Evolutionary conservation across 805 yeast species (phyloP).

Genomic region (Candida cerambycidarum): DNA sequence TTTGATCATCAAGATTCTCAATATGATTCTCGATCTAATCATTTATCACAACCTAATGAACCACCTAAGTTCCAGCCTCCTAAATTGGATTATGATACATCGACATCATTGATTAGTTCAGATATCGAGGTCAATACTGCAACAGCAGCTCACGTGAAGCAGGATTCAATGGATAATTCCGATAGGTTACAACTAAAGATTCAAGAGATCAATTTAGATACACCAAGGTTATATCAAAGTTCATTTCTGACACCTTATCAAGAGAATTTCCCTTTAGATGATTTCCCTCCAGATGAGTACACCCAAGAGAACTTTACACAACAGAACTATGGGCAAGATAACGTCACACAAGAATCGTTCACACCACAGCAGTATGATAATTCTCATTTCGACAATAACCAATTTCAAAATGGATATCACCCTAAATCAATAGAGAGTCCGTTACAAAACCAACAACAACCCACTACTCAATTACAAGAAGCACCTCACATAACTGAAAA

Average conservation of each 20-base stretch:
- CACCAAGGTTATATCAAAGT: neutral
- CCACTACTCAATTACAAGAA: neutral
- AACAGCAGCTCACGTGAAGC: conserved; percentile 10
- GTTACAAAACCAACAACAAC: too few relatives aligned
- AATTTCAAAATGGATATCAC: too few relatives aligned
- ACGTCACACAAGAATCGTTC: too few relatives aligned
- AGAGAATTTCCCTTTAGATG: too few relatives aligned
- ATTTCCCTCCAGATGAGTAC: too few relatives aligned
- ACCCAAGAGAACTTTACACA: too few relatives aligned
- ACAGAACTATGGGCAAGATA: too few relatives aligned
- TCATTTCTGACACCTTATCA: neutral
- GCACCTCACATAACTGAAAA: conserved; percentile 2
- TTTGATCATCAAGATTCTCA: neutral
- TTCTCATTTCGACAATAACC: too few relatives aligned
- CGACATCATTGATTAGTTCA: conserved; percentile 6
- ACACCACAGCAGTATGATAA: too few relatives aligned
- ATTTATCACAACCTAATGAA: neutral
- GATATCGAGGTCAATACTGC: conserved; percentile 16
- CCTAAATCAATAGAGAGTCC: neutral
- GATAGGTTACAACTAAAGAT: conserved; percentile 9
- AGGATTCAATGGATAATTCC: conserved; percentile 9
- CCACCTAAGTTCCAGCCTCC: neutral
- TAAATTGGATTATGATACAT: neutral
- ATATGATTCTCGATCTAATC: neutral
- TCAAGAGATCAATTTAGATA: conserved; percentile 7